Evolutionary conservation across 306 rosid genomes (phyloP).

Genomic region (Echinosophora koreensis): DNA sequence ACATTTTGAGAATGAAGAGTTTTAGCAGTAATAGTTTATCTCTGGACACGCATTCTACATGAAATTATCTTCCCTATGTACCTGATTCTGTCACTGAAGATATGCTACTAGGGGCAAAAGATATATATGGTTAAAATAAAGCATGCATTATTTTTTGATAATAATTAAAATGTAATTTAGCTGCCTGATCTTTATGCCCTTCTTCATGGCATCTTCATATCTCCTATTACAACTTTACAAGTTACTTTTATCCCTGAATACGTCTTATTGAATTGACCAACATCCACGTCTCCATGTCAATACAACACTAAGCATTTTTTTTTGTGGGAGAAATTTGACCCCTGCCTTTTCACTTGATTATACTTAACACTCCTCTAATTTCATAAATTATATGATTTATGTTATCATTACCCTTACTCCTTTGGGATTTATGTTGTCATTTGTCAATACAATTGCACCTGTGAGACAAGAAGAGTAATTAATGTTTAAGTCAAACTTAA

Average conservation of each 20-base stretch:
- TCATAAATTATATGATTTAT: too few species aligned
- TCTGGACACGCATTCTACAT: too few species aligned
- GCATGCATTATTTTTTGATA: conserved; percentile 20
- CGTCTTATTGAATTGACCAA: conserved; percentile 58
- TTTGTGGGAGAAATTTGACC: too few species aligned
- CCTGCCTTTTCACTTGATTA: too few species aligned
- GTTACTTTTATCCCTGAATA: conserved; percentile 38
- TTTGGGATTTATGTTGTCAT: too few species aligned
- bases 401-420: too few species aligned
- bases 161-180: conserved; percentile 48
- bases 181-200: conserved; percentile 72
- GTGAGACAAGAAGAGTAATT: too few species aligned
- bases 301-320: conserved; percentile 59
- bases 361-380: too few species aligned
- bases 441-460: too few species aligned
- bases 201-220: conserved; percentile 39
- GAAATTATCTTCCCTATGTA: too few species aligned
- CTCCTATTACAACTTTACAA: conserved; percentile 8
- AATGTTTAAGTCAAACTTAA: too few species aligned
- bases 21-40: not conserved
- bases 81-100: too few species aligned
- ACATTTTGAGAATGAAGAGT: not conserved
- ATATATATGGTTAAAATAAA: not conserved
- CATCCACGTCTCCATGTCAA: conserved; percentile 52
- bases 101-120: not conserved